Percentiles rank a stretch among this genome's conserved stretches.
Evolutionary conservation across 2,329 filamentous ascomycete genomes (phyloP).

Genomic region (Erysiphe pulchra): DNA sequence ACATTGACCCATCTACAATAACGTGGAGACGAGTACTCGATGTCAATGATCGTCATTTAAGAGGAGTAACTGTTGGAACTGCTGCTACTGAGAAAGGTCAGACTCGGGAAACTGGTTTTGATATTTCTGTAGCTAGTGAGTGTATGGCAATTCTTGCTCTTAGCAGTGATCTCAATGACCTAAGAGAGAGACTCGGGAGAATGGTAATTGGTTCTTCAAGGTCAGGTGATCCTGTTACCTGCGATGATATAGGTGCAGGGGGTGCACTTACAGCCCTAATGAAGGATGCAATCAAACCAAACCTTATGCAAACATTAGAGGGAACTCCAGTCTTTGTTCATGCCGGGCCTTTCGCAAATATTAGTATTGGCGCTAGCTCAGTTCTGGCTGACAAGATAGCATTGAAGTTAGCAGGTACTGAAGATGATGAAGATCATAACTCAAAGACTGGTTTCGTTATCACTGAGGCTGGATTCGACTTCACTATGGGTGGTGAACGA

Average conservation of each 20-base stretch:
- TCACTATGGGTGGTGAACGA: constrained; percentile 97
- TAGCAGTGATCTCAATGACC: constrained; percentile 63
- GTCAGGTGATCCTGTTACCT: constrained; percentile 73
- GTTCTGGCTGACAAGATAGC: constrained; percentile 88
- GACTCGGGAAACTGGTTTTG: constrained; percentile 73
- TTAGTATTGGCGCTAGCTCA: constrained; percentile 89
- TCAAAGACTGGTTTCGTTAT: constrained; percentile 78
- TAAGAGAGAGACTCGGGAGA: constrained; percentile 76
- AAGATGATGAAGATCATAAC: constrained; percentile 64
- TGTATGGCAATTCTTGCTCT: constrained; percentile 96
- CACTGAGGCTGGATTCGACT: constrained; percentile 94
- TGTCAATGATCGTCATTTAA: constrained; percentile 86
- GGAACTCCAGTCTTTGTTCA: constrained; percentile 95
- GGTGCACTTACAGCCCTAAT: constrained; percentile 85
- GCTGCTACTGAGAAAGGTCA: constrained; percentile 79
- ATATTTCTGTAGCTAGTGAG: constrained; percentile 92
- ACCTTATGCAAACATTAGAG: constrained; percentile 94
- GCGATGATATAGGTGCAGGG: constrained; percentile 80
- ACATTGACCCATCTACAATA: constrained; percentile 91
- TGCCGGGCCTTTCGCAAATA: constrained; percentile 93
- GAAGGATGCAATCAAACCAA: constrained; percentile 97
- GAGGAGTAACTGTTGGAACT: constrained; percentile 68
- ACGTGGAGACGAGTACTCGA: constrained; percentile 92
- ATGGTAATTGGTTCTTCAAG: constrained; percentile 88
- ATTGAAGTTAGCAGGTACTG: constrained; percentile 83